phyloP scores from a whole-genome alignment of 495 filamentous ascomycete genomes.

The Hypoxylon cercidicola region DNA sequence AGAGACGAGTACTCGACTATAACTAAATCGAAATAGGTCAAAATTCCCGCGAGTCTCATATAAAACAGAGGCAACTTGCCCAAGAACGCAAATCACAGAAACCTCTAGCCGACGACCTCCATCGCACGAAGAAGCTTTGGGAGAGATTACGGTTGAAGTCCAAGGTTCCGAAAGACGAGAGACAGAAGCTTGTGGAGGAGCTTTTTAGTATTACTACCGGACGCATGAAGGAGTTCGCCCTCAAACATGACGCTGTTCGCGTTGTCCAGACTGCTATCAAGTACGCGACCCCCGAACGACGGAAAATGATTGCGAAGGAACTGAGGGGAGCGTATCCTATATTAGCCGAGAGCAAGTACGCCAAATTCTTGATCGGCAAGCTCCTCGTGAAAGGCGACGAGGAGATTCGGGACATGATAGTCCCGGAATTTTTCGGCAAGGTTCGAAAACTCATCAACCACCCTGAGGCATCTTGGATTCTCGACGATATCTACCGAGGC shows the following conservation, averaged over 20 bases:
- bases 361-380: slow-evolving; percentile 96
- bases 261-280: slow-evolving; percentile 97
- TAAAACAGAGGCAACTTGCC: slow-evolving; percentile 87
- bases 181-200: slow-evolving; percentile 86
- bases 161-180: slow-evolving; percentile 84
- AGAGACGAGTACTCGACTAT: slow-evolving; percentile 1
- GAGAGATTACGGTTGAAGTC: slow-evolving; percentile 91
- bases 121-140: slow-evolving; percentile 96
- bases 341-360: slow-evolving; percentile 92
- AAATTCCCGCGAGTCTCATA: slow-evolving; percentile 84
- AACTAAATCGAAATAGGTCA: slow-evolving; percentile 43
- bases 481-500: slow-evolving; percentile 93
- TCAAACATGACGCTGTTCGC: slow-evolving; percentile 97
- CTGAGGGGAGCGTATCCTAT: slow-evolving; percentile 84
- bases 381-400: slow-evolving; percentile 87
- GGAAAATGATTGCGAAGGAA: slow-evolving; percentile 86
- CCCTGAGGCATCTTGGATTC: slow-evolving; percentile 93
- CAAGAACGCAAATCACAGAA: slow-evolving; percentile 92
- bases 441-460: slow-evolving; percentile 94
- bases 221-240: slow-evolving; percentile 90
- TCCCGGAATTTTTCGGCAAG: slow-evolving; percentile 94
- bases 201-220: slow-evolving; percentile 91
- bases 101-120: slow-evolving; percentile 87
- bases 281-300: slow-evolving; percentile 85
- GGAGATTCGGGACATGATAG: slow-evolving; percentile 84